Conservation (phyloP, 768 basidiomycete species). For the Chiua virens region DNA sequence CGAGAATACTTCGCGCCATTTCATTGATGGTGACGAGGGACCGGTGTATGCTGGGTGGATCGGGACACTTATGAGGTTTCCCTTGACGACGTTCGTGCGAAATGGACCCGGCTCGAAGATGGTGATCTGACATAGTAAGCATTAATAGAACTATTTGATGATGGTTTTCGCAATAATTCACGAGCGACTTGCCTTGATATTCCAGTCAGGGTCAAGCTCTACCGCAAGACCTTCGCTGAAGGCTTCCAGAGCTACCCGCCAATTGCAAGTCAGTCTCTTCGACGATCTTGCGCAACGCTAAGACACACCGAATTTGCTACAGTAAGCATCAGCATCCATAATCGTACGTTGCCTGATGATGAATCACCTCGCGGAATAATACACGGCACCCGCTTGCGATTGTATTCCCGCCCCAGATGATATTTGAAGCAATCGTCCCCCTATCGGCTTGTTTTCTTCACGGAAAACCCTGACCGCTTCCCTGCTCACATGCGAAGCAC, state of each 20-base stretch:
- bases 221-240: constrained; percentile 11
- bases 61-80: not conserved
- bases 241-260: constrained; percentile 14
- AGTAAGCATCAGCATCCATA: not conserved
- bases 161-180: too few species aligned
- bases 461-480: constrained; percentile 30
- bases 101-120: constrained; percentile 2
- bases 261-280: not conserved
- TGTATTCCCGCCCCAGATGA: constrained; percentile 33
- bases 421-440: constrained; percentile 40
- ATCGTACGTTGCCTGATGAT: not conserved
- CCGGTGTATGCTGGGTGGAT: constrained; percentile 15
- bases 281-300: not conserved
- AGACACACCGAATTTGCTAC: constrained; percentile 18
- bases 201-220: constrained; percentile 22
- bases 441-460: constrained; percentile 30
- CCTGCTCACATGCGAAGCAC: constrained; percentile 38
- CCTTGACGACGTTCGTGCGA: not conserved
- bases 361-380: constrained; percentile 25
- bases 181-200: constrained; percentile 14
- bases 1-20: not conserved
- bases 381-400: constrained; percentile 8
- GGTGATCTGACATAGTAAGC: not conserved
- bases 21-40: constrained; percentile 2
- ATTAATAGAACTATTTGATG: too few species aligned